Percentiles rank a stretch among this genome's conserved stretches.
Conservation (phyloP, 1,139 yeast species). For the Tardiomyces depauwii region DNA sequence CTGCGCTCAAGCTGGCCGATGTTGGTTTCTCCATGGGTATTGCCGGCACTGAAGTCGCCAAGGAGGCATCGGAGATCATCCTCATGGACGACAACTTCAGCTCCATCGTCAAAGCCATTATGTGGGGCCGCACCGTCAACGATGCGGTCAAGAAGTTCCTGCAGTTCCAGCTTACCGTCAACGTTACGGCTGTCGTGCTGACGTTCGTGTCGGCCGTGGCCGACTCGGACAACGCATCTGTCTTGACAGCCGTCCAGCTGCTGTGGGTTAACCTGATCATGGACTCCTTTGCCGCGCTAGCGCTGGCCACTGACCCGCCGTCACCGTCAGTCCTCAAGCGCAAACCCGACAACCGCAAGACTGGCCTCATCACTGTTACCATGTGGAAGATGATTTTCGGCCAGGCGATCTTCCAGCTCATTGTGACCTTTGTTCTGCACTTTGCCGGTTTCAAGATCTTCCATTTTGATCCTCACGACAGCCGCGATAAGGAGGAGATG, state of each 20-base stretch:
- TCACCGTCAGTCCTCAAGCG: slow-evolving; percentile 67
- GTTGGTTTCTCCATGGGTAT: slow-evolving; percentile 94
- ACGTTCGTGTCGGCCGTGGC: slow-evolving; percentile 94
- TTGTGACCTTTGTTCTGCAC: slow-evolving; percentile 67
- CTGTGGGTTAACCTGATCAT: slow-evolving; percentile 95
- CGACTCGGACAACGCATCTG: slow-evolving; percentile 65
- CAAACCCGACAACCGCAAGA: slow-evolving; percentile 73
- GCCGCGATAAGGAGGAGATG: slow-evolving; percentile 46
- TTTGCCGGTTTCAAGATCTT: slow-evolving; percentile 61
- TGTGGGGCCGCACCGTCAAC: slow-evolving; percentile 98
- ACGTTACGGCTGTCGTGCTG: slow-evolving; percentile 84
- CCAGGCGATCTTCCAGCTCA: slow-evolving; percentile 67
- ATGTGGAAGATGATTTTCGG: slow-evolving; percentile 99
- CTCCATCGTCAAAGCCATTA: slow-evolving; percentile 94
- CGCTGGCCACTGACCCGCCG: slow-evolving; percentile 96
- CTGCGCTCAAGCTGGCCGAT: slow-evolving; percentile 85
- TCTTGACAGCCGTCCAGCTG: slow-evolving; percentile 91
- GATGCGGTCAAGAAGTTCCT: slow-evolving; percentile 89
- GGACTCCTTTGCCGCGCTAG: slow-evolving; percentile 98
- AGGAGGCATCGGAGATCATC: slow-evolving; percentile 91
- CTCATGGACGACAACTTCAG: slow-evolving; percentile 92
- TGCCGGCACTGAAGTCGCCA: slow-evolving; percentile 87
- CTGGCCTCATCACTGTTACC: slow-evolving; percentile 75
- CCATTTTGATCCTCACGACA: slow-evolving; percentile 24
- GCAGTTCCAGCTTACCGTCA: slow-evolving; percentile 93